Evolutionary conservation across 2,329 filamentous ascomycete genomes (phyloP).

Genomic region (Raffaelea ambrosiae): DNA sequence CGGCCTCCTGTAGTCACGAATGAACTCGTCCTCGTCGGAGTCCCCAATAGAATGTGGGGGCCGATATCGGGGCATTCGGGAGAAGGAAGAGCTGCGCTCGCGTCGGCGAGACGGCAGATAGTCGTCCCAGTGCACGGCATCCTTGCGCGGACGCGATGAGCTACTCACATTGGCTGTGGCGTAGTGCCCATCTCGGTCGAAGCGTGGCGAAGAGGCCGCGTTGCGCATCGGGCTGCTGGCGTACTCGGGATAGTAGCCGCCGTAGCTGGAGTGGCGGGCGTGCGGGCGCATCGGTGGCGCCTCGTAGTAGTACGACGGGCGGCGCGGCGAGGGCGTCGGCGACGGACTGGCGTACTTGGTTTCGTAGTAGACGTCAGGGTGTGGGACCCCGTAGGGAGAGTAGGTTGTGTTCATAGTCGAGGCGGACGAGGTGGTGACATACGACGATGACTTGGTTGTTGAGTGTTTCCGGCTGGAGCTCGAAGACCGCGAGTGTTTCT

Average conservation of each 20-base stretch:
- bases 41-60: slow-evolving; percentile 51
- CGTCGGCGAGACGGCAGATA: slow-evolving; percentile 3
- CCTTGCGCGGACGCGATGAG: slow-evolving; percentile 25
- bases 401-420: background rate
- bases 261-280: slow-evolving; percentile 24
- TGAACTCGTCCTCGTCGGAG: slow-evolving; percentile 53
- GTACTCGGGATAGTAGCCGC: slow-evolving; percentile 28
- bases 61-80: slow-evolving; percentile 43
- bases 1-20: background rate
- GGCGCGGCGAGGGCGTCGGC: slow-evolving; percentile 48
- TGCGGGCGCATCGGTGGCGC: slow-evolving; percentile 32
- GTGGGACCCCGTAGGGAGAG: background rate
- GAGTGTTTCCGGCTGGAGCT: no score
- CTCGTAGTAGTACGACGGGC: slow-evolving; percentile 33
- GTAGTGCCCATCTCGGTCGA: slow-evolving; percentile 55
- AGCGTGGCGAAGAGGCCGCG: slow-evolving; percentile 46
- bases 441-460: background rate
- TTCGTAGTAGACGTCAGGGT: slow-evolving; percentile 14
- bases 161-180: slow-evolving; percentile 61
- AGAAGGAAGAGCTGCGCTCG: slow-evolving; percentile 39
- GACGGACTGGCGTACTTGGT: slow-evolving; percentile 42
- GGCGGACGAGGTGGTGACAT: background rate
- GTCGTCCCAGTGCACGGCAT: background rate
- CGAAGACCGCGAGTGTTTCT: background rate
- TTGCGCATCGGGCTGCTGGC: slow-evolving; percentile 27